Conservation (phyloP, 1,284 basidiomycete species). For the Tilletia setariae region DNA sequence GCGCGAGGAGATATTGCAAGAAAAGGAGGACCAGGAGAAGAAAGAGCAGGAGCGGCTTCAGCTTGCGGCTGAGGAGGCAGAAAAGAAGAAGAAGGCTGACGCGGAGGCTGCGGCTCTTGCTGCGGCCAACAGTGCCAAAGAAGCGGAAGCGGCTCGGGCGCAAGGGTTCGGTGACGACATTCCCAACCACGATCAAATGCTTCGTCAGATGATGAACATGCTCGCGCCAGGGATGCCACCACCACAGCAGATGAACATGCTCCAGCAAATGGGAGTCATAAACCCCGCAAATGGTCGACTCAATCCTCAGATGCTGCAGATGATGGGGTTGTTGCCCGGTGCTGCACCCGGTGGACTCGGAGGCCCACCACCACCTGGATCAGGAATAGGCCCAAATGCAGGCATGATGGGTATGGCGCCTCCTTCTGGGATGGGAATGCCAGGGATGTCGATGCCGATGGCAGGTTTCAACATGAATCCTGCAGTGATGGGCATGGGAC, state of each 20-base stretch:
- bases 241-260: conserved; percentile 2
- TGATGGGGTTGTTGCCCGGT: conserved; percentile 34
- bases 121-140: background rate
- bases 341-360: conserved; percentile 1
- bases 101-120: background rate
- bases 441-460: conserved; percentile 19
- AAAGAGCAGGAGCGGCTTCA: background rate
- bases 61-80: background rate
- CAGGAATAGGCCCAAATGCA: conserved; percentile 19
- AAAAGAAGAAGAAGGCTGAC: background rate
- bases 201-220: conserved; percentile 7
- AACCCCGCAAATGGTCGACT: conserved; percentile 19
- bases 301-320: conserved; percentile 29
- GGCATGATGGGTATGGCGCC: conserved; percentile 23
- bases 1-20: conserved; percentile 60
- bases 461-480: conserved; percentile 3
- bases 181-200: conserved; percentile 7
- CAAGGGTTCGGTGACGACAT: background rate
- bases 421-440: conserved; percentile 31
- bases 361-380: conserved; percentile 4
- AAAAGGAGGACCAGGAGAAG: conserved; percentile 19
- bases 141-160: conserved; percentile 1
- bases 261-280: conserved; percentile 9
- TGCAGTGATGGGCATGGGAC: conserved; percentile 13
- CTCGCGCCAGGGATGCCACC: conserved; percentile 15